A percentile compares a stretch with the other conserved stretches of the same genome.
phyloP scores from a whole-genome alignment of 441 rosid species.

The Gossypium trilobum region DNA sequence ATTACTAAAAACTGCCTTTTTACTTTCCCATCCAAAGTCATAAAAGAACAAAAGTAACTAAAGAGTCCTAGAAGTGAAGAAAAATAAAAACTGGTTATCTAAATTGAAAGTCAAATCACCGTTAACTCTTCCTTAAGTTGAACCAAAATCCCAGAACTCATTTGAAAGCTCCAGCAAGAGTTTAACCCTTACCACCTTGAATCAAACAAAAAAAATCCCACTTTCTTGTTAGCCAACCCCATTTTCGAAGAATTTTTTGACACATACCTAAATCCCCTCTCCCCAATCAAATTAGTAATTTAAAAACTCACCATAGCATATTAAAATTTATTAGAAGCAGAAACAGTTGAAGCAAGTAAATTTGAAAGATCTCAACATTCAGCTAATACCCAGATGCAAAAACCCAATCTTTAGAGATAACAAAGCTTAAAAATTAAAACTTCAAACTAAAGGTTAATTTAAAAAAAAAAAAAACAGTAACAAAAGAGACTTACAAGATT shows the following conservation, averaged over 20 bases:
- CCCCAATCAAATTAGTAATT: constrained; percentile 6
- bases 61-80: neutral
- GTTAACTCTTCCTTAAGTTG: neutral
- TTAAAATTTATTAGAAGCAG: neutral
- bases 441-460: neutral
- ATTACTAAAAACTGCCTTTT: neutral
- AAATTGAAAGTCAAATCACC: neutral
- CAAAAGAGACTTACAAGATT: constrained; percentile 24
- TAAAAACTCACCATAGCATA: constrained; percentile 14
- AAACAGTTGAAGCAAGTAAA: constrained; percentile 10
- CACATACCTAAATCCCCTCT: neutral
- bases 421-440: neutral
- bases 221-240: neutral
- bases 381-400: constrained; percentile 12
- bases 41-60: neutral
- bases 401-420: neutral
- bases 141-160: neutral
- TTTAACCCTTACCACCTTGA: neutral
- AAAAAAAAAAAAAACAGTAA: neutral
- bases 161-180: neutral
- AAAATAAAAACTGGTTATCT: neutral
- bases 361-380: neutral
- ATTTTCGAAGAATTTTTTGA: neutral
- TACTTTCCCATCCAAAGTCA: neutral
- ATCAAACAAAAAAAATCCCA: constrained; percentile 7